These are phyloP conservation scores for Trametes pubescens DNA, from an alignment of 1,284 basidiomycete species.

Conservation along the genomic window DNA sequence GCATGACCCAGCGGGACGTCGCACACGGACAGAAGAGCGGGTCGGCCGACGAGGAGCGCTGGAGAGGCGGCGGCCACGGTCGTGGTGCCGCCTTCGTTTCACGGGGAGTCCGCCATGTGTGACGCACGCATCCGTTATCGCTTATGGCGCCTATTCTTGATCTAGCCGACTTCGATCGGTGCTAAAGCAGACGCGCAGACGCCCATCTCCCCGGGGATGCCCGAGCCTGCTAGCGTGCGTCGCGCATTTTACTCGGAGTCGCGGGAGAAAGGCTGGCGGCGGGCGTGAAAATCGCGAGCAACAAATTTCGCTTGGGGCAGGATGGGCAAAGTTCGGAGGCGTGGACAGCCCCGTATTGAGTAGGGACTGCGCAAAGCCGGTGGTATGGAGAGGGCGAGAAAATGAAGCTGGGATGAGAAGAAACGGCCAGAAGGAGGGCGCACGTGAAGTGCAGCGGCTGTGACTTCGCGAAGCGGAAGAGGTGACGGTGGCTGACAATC, in stretches of 20 bases:
- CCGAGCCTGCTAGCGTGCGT: slow-evolving; percentile 2
- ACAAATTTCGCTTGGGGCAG: not conserved
- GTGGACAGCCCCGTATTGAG: slow-evolving; percentile 15
- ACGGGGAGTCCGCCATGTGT: slow-evolving; percentile 15
- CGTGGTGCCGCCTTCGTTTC: slow-evolving; percentile 9
- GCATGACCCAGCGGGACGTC: slow-evolving; percentile 1
- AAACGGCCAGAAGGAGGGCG: slow-evolving; percentile 11
- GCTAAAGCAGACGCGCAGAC: not conserved
- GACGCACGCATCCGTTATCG: not conserved
- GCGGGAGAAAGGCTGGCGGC: slow-evolving; percentile 13
- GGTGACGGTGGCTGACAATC: slow-evolving; percentile 7
- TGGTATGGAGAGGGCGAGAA: slow-evolving; percentile 16
- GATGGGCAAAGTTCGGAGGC: slow-evolving; percentile 17
- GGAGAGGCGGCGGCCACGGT: not conserved
- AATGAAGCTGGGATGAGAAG: slow-evolving; percentile 17
- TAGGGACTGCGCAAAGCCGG: slow-evolving; percentile 17
- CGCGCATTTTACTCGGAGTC: not conserved
- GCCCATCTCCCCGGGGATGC: slow-evolving; percentile 8
- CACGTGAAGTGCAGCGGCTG: slow-evolving; percentile 21
- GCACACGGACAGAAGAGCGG: slow-evolving; percentile 9
- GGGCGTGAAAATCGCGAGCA: not conserved
- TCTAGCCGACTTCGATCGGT: slow-evolving; percentile 26
- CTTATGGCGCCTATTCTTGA: slow-evolving; percentile 14
- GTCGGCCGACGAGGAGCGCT: slow-evolving; percentile 10
- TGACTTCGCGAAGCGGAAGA: slow-evolving; percentile 9